Evolutionary conservation across 805 yeast genomes (phyloP), one percentile per base, ranked within the genome.

Genomic region (Yarrowia deformans): DNA sequence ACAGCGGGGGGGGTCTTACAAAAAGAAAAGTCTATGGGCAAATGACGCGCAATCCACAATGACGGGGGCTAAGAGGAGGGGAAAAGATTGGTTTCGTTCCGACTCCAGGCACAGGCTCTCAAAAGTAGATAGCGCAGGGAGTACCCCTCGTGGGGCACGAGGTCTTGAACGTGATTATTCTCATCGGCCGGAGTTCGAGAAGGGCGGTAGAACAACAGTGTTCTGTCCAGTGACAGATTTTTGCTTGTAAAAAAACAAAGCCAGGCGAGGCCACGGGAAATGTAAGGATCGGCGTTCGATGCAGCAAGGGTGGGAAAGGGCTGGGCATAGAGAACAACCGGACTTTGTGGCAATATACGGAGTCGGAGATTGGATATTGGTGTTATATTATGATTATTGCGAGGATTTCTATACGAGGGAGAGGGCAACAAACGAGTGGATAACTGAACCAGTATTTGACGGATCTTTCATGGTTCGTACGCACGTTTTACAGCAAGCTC

Each of bases 261-360:
- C 29, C 4, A 23, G 29, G 29, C 29, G 29, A 13, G 34, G 50
- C 23, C 50, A 46, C 50, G 50, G 54, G 55, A n/a, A 29, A 52
- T 34, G 56, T 52, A 42, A 52, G 42, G 56, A 52, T 52, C 42
- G 56, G 35, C 56, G 29, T 35, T 52, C 42, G 56, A n/a, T 52
- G 56, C 56, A 52, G 56, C 56, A 34, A 52, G 56, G 56, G 56
- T 52, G 19, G 56, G 18, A 32, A 34, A 32, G 5, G 48, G 29
- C 29, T 45, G 48, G 48, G 12, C 48, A 19, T 23, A 23, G 29
- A 23, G 29, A 23, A 23, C 29, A 23, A 23, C 29, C 29, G 29
- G 29, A 23, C 29, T 23, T 23, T 45, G 14, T 19, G 23, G 18
- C 13, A 14, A 18, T 3, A 9, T 39, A 12, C 7, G 40, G 14